Percentiles rank a stretch among this genome's conserved stretches.
Conservation (phyloP, 1,284 basidiomycete species). For the Sanghuangporus sanghuang region DNA sequence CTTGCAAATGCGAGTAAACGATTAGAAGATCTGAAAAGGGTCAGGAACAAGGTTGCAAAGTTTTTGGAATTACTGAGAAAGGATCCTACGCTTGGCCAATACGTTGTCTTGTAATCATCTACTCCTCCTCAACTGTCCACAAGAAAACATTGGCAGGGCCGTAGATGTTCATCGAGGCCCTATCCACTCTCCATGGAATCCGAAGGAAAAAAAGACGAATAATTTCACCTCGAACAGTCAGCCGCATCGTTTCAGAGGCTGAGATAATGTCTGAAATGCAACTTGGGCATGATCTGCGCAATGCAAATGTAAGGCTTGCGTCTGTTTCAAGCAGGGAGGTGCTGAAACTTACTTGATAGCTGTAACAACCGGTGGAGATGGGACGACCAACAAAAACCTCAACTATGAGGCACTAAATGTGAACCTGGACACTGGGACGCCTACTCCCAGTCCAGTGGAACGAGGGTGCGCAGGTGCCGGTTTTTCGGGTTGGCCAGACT, state of each 20-base stretch:
- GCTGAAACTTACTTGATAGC: neutral
- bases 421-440: neutral
- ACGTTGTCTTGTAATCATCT: neutral
- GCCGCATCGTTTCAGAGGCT: neutral
- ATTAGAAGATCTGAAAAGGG: neutral
- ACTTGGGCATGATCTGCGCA: neutral
- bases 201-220: neutral
- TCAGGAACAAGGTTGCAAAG: neutral
- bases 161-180: neutral
- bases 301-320: neutral
- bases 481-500: neutral
- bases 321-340: neutral
- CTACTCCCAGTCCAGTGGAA: neutral
- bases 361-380: neutral
- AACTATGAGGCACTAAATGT: neutral
- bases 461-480: no score
- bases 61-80: neutral
- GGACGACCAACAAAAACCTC: neutral
- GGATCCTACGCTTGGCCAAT: neutral
- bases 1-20: neutral
- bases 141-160: neutral
- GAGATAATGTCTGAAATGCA: neutral
- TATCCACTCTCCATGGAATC: neutral
- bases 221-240: neutral
- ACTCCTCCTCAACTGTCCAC: neutral